Conservation (phyloP, 2,329 filamentous ascomycete species). For the Paracoccidioides lutzii region DNA sequence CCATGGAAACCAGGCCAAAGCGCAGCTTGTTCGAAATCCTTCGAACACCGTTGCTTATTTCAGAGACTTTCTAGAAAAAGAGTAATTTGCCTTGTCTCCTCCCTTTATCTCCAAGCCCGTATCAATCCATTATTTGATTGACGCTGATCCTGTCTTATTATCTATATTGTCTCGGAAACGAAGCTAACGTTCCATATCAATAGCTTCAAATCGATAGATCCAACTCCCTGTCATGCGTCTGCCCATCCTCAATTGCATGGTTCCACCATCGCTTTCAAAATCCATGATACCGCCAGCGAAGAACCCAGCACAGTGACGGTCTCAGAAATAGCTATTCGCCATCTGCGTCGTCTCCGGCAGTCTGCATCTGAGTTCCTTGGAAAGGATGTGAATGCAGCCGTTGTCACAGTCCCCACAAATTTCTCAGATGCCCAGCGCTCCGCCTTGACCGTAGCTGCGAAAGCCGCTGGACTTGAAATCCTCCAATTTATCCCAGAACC, state of each 20-base stretch:
- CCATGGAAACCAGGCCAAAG: conserved; percentile 89
- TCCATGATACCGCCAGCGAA: conserved; percentile 60
- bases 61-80: conserved; percentile 87
- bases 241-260: conserved; percentile 71
- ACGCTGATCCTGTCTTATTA: background rate
- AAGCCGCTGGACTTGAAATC: conserved; percentile 70
- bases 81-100: conserved; percentile 46
- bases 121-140: too few species aligned
- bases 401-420: conserved; percentile 88
- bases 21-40: conserved; percentile 81
- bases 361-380: conserved; percentile 87
- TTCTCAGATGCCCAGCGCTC: conserved; percentile 77
- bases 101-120: background rate
- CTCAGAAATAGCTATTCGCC: conserved; percentile 70
- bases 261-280: conserved; percentile 63
- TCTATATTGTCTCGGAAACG: background rate
- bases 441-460: conserved; percentile 64
- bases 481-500: conserved; percentile 90
- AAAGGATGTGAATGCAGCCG: conserved; percentile 85
- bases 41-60: conserved; percentile 92
- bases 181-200: background rate
- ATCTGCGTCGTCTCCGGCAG: conserved; percentile 64
- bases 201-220: conserved; percentile 87
- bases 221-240: conserved; percentile 84
- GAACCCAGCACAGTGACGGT: conserved; percentile 59